These are phyloP conservation scores for Escallonia herrerae DNA, from an alignment of 129 eudicot species.

Conservation along the genomic window DNA sequence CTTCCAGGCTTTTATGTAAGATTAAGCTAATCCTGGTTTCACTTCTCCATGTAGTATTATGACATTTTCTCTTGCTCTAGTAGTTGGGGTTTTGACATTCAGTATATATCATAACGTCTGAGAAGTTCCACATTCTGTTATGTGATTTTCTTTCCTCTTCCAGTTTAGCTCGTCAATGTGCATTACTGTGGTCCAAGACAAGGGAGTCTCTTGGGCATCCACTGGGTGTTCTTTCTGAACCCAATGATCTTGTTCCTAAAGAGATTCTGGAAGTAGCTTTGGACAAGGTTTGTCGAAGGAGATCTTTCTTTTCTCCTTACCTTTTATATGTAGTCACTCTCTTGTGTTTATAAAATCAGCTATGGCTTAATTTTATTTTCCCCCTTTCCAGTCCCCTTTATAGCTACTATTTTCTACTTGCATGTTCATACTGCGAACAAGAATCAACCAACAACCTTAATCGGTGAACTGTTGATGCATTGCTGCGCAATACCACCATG, in stretches of 20 bases:
- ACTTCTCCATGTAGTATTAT: background rate
- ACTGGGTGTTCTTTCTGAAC: conserved; percentile 59
- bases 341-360: background rate
- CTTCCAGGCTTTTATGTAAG: background rate
- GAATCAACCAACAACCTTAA: too few species aligned
- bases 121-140: background rate
- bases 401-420: too few species aligned
- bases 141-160: background rate
- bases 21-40: background rate
- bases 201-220: conserved; percentile 98
- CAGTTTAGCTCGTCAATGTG: conserved; percentile 99
- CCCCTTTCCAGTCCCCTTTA: too few species aligned
- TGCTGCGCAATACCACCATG: too few species aligned
- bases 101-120: background rate
- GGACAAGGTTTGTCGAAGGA: conserved; percentile 38
- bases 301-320: conserved; percentile 2
- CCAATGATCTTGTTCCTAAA: conserved; percentile 35
- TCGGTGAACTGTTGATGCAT: too few species aligned
- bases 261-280: conserved; percentile 61
- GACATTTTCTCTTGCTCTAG: background rate
- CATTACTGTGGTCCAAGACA: conserved; percentile 83
- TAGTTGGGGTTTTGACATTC: background rate
- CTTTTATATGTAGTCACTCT: background rate
- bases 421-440: too few species aligned
- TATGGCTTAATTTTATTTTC: too few species aligned